A percentile compares a stretch with the other conserved stretches of the same genome.
Evolutionary conservation across 2,329 filamentous ascomycete genomes (phyloP).

Genomic region (Fusarium sp.): DNA sequence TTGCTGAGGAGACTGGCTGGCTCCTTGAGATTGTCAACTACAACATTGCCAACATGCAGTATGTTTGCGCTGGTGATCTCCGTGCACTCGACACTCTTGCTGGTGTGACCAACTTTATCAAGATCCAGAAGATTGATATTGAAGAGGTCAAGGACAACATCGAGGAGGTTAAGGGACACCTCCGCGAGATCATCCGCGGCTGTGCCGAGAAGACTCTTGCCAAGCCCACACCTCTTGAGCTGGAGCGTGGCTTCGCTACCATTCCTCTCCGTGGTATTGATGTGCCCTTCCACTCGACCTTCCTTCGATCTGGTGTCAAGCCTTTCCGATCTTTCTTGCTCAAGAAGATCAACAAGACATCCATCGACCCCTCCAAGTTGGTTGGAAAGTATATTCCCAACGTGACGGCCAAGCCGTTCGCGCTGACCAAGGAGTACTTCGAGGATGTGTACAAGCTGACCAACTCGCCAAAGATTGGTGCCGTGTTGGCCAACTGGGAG

Average conservation of each 20-base stretch:
- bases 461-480: conserved; percentile 80
- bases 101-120: conserved; percentile 92
- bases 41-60: conserved; percentile 80
- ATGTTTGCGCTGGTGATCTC: conserved; percentile 76
- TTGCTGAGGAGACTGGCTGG: conserved; percentile 93
- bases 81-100: conserved; percentile 76
- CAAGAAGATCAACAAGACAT: conserved; percentile 99
- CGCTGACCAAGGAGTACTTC: conserved; percentile 98
- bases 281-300: conserved; percentile 98
- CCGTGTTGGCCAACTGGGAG: conserved; percentile 87
- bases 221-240: conserved; percentile 87
- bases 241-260: conserved; percentile 95
- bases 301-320: conserved; percentile 97
- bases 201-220: conserved; percentile 86
- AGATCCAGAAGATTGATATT: conserved; percentile 97
- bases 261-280: conserved; percentile 98
- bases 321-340: conserved; percentile 98
- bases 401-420: conserved; percentile 95
- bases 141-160: conserved; percentile 89
- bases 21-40: conserved; percentile 99
- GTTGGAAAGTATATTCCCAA: conserved; percentile 99
- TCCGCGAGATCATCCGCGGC: conserved; percentile 89
- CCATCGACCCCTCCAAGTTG: conserved; percentile 95
- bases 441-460: conserved; percentile 97
- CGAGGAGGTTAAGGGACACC: conserved; percentile 89